Evolutionary conservation across 805 yeast species (phyloP), one percentile per base, ranked within the genome.

Genomic region (Saccharomycopsis amapae): DNA sequence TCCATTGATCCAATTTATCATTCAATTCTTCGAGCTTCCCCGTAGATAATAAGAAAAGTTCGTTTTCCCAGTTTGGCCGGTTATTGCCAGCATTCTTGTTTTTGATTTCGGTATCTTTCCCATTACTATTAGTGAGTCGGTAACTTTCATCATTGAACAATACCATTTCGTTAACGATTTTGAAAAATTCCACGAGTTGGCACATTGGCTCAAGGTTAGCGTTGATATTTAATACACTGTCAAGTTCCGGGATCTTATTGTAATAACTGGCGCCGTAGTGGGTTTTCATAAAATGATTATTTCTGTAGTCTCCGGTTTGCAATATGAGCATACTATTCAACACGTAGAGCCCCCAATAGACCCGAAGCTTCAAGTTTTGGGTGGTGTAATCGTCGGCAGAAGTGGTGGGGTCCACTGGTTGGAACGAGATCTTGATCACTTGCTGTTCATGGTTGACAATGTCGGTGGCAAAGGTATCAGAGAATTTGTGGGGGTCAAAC

Each of bases 301-400:
- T 46, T 28, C n/a, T 37, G 40, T 38, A 55, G 36, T 32, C 49
- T 42, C 51, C 52, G 40, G 37, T 48, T 45, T 15, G 20, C 25
- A 23, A 38, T 30, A 23, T 46, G 37, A 40, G 17, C 25, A 37
- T 38, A 40, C 46, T 51, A 30, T 37, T 55, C 23, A 70, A 53
- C n/a, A 67, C 62, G 33, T 61, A 61, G 48, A 60, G 65, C 46
- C 67, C 63, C 76, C 76, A 71, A 49, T 63, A 72, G 7, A 72
- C 51, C 46, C 68, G 69, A 32, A 69, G 55, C 51, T 73, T 58
- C 42, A 49, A 45, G 38, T 50, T 53, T 58, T 64, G 40, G 58
- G 55, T 45, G 55, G 58, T 28, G 19, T 6, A 41, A n/a, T n/a
- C n/a, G n/a, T n/a, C n/a, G n/a, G n/a, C n/a, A n/a, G n/a, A n/a